phyloP scores from a whole-genome alignment of 73 alveolate species.

The Tetrahymena thermophila region DNA sequence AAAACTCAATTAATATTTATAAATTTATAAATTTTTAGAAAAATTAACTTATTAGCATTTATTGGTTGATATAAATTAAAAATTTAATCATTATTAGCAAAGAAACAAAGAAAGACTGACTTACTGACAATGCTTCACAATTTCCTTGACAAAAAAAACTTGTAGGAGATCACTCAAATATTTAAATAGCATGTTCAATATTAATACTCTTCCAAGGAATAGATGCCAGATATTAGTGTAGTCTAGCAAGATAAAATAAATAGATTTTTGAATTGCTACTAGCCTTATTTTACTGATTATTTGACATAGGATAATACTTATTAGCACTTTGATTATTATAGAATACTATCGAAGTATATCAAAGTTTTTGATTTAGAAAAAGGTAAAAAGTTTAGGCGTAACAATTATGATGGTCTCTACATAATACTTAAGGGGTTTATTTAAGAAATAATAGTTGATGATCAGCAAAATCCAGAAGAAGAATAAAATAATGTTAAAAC shows the following conservation, averaged over 20 bases:
- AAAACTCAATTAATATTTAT: too few relatives aligned
- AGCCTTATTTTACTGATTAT: not conserved
- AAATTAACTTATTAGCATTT: not conserved
- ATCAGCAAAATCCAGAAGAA: not conserved
- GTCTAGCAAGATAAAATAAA: not conserved
- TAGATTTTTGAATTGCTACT: not conserved
- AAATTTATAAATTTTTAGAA: too few relatives aligned
- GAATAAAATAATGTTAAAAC: not conserved
- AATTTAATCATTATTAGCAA: not conserved
- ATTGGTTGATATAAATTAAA: not conserved
- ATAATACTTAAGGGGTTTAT: not conserved
- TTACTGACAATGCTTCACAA: not conserved
- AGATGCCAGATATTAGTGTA: not conserved
- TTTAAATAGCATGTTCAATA: not conserved
- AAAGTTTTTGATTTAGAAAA: not conserved
- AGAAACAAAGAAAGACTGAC: not conserved
- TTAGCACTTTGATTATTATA: not conserved
- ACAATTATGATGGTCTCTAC: not conserved
- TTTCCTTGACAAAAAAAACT: not conserved
- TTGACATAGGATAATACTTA: not conserved
- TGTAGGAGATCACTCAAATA: not conserved
- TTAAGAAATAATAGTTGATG: not conserved
- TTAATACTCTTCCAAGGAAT: not conserved
- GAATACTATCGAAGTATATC: not conserved
- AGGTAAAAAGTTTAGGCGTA: not conserved